Conservation (phyloP, 2,329 filamentous ascomycete genomes). For the Fusarium coffeatum region DNA sequence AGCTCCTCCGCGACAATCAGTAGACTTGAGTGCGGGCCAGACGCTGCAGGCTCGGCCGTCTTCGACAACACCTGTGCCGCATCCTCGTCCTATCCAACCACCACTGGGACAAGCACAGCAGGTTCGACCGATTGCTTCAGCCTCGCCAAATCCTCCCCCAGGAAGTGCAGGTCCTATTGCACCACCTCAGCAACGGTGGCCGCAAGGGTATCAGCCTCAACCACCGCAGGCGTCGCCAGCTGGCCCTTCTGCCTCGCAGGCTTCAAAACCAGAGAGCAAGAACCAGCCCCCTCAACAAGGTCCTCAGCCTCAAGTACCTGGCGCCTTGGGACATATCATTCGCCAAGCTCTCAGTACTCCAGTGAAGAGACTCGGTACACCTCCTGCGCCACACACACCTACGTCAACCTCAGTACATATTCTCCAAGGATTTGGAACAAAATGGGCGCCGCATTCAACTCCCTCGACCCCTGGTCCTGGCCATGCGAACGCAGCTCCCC, state of each 20-base stretch:
- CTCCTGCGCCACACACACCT: constrained; percentile 53
- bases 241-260: constrained; percentile 41
- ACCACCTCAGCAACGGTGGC: constrained; percentile 51
- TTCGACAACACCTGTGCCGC: constrained; percentile 51
- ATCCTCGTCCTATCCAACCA: constrained; percentile 51
- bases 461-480: constrained; percentile 66
- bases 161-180: constrained; percentile 37
- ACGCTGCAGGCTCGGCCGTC: constrained; percentile 48
- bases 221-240: constrained; percentile 46
- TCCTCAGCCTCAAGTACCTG: constrained; percentile 51
- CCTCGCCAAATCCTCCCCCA: constrained; percentile 46
- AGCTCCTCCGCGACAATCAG: constrained; percentile 46
- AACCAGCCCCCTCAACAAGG: constrained; percentile 46
- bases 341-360: constrained; percentile 53
- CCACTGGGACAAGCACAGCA: constrained; percentile 46
- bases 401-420: constrained; percentile 47
- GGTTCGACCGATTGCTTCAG: constrained; percentile 49
- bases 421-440: constrained; percentile 61
- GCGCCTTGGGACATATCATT: constrained; percentile 57
- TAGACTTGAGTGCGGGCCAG: constrained; percentile 36
- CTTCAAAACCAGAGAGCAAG: constrained; percentile 47
- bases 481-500: constrained; percentile 52
- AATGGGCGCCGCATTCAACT: constrained; percentile 68
- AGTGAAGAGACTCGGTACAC: constrained; percentile 49
- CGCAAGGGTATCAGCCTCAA: constrained; percentile 48